Evolutionary conservation across 192 early-diverging fungal species (phyloP).

Genomic region (Coemansia sp.): DNA sequence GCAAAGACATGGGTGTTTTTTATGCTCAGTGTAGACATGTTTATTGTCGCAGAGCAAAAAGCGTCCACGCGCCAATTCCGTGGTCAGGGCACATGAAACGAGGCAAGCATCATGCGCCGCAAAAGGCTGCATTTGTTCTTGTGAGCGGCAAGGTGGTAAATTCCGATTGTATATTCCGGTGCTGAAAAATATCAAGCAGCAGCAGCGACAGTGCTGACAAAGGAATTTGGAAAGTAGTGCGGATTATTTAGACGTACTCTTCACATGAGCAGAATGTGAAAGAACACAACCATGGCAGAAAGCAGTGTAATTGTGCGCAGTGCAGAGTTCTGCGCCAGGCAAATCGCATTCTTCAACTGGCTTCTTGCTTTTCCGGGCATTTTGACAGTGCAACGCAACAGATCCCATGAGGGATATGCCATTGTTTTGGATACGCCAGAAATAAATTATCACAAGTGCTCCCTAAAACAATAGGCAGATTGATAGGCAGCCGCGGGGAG

Average conservation of each 20-base stretch:
- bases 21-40: background rate
- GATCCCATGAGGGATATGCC: background rate
- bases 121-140: background rate
- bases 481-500: no score
- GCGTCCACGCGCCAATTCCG: constrained; percentile 4
- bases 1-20: background rate
- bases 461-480: background rate
- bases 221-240: background rate
- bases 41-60: constrained; percentile 4
- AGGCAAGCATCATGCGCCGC: background rate
- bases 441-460: background rate
- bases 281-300: background rate
- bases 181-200: constrained; percentile 3
- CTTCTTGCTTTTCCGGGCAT: constrained; percentile 5
- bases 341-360: constrained; percentile 2
- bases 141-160: constrained; percentile 1
- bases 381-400: background rate
- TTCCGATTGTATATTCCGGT: constrained; percentile 1
- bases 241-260: constrained; percentile 2
- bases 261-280: constrained; percentile 1
- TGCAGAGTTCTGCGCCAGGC: background rate
- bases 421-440: background rate
- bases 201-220: background rate
- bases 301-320: constrained; percentile 1
- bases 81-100: background rate